These are phyloP conservation scores for Albatrellus ellisii DNA, from an alignment of 768 basidiomycete species.

Conservation along the genomic window DNA sequence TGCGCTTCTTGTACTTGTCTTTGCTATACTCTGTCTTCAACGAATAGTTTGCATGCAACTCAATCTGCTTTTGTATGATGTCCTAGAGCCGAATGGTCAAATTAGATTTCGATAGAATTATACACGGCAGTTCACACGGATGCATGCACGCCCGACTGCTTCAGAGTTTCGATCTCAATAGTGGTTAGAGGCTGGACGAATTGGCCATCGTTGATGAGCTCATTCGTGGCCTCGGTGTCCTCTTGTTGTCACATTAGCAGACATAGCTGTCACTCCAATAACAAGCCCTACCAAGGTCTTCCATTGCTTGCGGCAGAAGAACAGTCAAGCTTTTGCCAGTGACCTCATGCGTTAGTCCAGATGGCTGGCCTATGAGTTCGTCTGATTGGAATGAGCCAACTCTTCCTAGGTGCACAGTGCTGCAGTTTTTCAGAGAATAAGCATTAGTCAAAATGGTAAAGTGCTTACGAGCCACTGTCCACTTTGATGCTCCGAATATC, in stretches of 20 bases:
- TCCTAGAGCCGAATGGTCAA: conserved; percentile 39
- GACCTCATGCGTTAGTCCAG: conserved; percentile 86
- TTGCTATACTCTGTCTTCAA: conserved; percentile 98
- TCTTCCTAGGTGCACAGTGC: conserved; percentile 61
- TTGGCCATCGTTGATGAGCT: conserved; percentile 82
- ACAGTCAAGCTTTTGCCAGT: conserved; percentile 52
- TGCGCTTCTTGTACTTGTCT: conserved; percentile 94
- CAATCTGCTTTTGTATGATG: conserved; percentile 91
- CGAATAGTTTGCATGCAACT: conserved; percentile 81
- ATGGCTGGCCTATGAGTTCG: conserved; percentile 71
- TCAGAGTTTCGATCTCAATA: conserved; percentile 74
- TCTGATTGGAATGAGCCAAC: conserved; percentile 73
- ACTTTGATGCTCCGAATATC: conserved; percentile 65
- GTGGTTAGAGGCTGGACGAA: conserved; percentile 74
- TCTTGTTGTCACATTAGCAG: conserved; percentile 32
- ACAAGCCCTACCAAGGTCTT: conserved; percentile 61
- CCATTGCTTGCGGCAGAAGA: conserved; percentile 46
- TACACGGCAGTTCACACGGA: conserved; percentile 32
- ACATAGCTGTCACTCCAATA: background rate
- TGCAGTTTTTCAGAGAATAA: background rate
- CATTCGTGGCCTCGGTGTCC: conserved; percentile 96
- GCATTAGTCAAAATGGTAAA: too few species aligned
- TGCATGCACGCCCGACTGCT: conserved; percentile 71
- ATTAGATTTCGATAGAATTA: background rate
- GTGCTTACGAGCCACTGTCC: conserved; percentile 25